Evolutionary conservation across 768 basidiomycete species (phyloP).

Genomic region (Pleurotus ostreatus): DNA sequence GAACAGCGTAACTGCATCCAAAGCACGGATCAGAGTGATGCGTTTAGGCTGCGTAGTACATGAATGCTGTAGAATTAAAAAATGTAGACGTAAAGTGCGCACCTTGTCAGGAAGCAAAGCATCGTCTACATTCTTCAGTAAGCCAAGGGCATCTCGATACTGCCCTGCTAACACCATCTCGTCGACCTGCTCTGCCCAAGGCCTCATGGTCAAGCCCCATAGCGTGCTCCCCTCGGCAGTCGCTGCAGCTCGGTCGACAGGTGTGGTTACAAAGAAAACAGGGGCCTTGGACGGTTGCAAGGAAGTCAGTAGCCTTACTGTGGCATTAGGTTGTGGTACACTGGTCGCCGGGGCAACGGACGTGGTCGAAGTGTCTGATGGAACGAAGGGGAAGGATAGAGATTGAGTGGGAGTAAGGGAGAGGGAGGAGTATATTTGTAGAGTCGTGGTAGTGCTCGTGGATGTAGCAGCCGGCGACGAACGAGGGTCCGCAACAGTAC

Average conservation of each 20-base stretch:
- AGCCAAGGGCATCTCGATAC: conserved; percentile 76
- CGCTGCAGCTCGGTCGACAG: conserved; percentile 64
- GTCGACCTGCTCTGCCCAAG: conserved; percentile 81
- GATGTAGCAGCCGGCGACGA: conserved; percentile 25
- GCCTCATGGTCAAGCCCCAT: conserved; percentile 69
- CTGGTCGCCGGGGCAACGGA: conserved; percentile 21
- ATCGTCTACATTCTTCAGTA: conserved; percentile 69
- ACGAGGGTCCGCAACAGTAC: conserved; percentile 40
- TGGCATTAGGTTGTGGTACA: conserved; percentile 29
- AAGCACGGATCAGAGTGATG: conserved; percentile 52
- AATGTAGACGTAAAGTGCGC: not conserved
- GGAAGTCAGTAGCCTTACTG: conserved; percentile 62
- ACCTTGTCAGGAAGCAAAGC: conserved; percentile 63
- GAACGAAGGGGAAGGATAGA: conserved; percentile 56
- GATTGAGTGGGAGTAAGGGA: conserved; percentile 60
- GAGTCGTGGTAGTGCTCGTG: conserved; percentile 50
- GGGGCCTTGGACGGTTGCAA: conserved; percentile 50
- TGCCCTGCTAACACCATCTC: conserved; percentile 67
- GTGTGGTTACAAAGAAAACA: conserved; percentile 65
- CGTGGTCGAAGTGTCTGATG: conserved; percentile 10
- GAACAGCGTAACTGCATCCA: conserved; percentile 81
- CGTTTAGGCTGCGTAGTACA: conserved; percentile 41
- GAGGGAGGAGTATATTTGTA: conserved; percentile 71
- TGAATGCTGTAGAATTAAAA: not conserved
- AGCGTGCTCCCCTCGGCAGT: conserved; percentile 70